Evolutionary conservation across 106 monocot genomes (phyloP).

Genomic region (Apostasia shenzhenica): DNA sequence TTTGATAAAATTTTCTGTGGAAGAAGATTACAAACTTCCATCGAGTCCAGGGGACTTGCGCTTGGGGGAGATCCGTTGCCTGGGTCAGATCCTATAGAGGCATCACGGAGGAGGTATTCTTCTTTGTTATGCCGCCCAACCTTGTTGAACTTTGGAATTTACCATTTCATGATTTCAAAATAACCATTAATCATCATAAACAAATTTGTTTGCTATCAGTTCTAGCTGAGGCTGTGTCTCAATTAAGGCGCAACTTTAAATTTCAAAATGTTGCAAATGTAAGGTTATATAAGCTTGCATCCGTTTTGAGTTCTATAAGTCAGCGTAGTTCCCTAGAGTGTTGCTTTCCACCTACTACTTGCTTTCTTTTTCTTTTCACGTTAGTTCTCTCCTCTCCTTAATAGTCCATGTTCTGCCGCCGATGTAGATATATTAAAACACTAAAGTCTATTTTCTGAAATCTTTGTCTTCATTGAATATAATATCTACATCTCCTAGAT

Average conservation of each 20-base stretch:
- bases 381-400: too few relatives aligned
- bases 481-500: too few relatives aligned
- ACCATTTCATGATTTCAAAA: neutral
- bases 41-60: conserved; percentile 31
- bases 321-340: too few relatives aligned
- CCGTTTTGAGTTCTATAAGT: neutral
- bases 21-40: conserved; percentile 37
- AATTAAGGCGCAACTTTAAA: neutral
- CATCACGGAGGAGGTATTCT: conserved; percentile 84
- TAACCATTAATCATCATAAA: neutral
- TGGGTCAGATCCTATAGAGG: conserved; percentile 90
- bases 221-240: neutral
- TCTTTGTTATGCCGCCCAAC: neutral
- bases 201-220: neutral
- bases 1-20: conserved; percentile 76
- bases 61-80: conserved; percentile 61
- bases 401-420: too few relatives aligned
- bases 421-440: too few relatives aligned
- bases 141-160: neutral
- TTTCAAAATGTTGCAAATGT: neutral
- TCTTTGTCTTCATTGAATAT: too few relatives aligned
- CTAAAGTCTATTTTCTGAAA: too few relatives aligned
- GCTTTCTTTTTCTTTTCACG: too few relatives aligned
- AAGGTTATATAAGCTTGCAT: neutral
- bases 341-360: too few relatives aligned